Base-by-base conservation (phyloP, 441 rosid species). In the Eruca vesicaria region DNA sequence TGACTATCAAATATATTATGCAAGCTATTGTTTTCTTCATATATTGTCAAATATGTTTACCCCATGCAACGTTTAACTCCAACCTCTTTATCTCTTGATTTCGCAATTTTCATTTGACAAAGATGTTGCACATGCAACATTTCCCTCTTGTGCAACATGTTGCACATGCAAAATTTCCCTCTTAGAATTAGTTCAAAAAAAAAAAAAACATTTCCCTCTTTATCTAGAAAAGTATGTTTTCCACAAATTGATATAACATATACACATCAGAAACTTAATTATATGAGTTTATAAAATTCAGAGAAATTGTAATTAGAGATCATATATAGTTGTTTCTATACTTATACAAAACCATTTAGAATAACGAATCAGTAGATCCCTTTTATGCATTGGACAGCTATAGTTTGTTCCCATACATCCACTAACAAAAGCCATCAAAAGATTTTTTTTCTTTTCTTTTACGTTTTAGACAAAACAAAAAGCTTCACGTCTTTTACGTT, bases 341-440 rank as follows among this genome's bases (percentile, higher is more conserved):
- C 4, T 29, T 1, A 23, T 23, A 23, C 26, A 23, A 23, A 23
- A 23, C 32, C 32, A 29, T 29, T 28, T 29, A 29, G 5, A 3
- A 29, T 29, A 29, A 50, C 56, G 23, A 18, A 50, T 50, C 21
- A 50, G 16, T 23, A 50, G 10, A 19, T 50, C 23, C 56, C 12
- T 3, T 18, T 18, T 16, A 16, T 50, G 56, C 19, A 50, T 50
- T 50, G 11, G 63, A 75, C 73, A 74, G 3, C 56, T 15, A 68
- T 45, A 67, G 7, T 60, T 50, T 26, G 63, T 61, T 26, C 35
- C 74, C 73, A 61, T 68, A 36, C 63, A 60, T 28, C 23, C 33
- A 75, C 79, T 43, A 75, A 35, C 57, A 72, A 18, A 50, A 19
- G 45, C 45, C 58, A 41, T 57, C 18, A 50, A 9, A 65, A 70